These are phyloP conservation scores for Chlorella sorokiniana DNA, from an alignment of 139 green algal genomes.

Conservation along the genomic window DNA sequence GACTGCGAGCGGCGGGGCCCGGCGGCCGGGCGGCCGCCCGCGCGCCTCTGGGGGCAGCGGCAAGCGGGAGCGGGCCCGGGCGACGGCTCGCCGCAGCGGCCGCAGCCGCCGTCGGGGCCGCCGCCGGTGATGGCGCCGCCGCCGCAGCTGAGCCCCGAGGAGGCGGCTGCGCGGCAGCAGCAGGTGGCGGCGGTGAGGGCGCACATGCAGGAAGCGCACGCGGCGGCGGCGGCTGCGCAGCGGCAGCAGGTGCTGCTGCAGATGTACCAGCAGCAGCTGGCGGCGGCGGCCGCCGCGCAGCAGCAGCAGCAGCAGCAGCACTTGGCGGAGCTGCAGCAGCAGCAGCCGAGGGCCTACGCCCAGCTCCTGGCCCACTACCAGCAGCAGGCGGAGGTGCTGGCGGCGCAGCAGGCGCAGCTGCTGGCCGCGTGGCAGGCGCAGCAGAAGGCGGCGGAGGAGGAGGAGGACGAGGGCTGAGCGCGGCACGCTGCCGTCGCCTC, in stretches of 20 bases:
- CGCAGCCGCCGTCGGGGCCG: background rate
- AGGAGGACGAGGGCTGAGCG: background rate
- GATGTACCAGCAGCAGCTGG: background rate
- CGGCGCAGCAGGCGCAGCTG: background rate
- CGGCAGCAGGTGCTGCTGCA: background rate
- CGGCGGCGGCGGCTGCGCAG: background rate
- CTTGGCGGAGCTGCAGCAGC: background rate
- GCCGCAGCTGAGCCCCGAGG: background rate
- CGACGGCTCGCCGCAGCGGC: background rate
- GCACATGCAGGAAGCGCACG: background rate
- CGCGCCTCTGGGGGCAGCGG: too few species aligned
- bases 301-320: constrained; percentile 14
- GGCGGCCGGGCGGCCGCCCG: too few species aligned
- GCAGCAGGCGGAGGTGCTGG: background rate
- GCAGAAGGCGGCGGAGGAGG: background rate
- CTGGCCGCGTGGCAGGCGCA: background rate
- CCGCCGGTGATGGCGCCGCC: background rate
- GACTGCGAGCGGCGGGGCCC: background rate
- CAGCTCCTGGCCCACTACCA: background rate
- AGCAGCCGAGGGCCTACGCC: background rate
- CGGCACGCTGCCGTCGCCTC: too few species aligned
- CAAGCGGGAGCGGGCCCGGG: background rate
- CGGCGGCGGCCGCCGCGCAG: background rate
- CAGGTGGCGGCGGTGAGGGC: background rate
- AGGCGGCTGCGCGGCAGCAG: background rate